These are phyloP conservation scores for Monilinia laxa DNA, from an alignment of 2,329 filamentous ascomycete species.

Conservation along the genomic window DNA sequence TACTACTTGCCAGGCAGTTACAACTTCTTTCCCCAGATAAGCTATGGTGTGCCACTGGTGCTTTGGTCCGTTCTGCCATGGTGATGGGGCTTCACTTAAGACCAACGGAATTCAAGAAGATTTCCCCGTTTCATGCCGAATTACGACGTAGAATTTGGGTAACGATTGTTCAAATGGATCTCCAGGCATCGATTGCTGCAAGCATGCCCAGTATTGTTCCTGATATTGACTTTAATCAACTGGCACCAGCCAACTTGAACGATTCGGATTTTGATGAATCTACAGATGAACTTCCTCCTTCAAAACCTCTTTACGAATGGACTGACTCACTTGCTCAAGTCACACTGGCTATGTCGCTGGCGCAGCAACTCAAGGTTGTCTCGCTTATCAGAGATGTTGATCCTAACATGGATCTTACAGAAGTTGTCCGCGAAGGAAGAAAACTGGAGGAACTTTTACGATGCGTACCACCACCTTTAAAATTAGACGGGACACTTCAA, in stretches of 20 bases:
- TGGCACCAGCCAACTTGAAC: conserved; percentile 48
- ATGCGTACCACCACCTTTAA: conserved; percentile 1
- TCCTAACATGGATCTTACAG: conserved; percentile 7
- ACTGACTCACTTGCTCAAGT: conserved; percentile 27
- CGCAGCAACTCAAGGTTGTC: conserved; percentile 22
- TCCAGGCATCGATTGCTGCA: conserved; percentile 51
- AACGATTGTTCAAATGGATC: conserved; percentile 52
- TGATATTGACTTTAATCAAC: conserved; percentile 49
- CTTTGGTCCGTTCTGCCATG: conserved; percentile 54
- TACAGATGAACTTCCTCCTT: conserved; percentile 22
- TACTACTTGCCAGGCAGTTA: conserved; percentile 24
- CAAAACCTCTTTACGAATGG: conserved; percentile 23
- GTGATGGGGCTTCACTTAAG: conserved; percentile 58
- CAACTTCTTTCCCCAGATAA: conserved; percentile 21
- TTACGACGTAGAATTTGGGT: conserved; percentile 56
- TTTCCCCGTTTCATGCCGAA: conserved; percentile 50
- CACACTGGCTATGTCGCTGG: conserved; percentile 19
- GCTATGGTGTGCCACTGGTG: conserved; percentile 41
- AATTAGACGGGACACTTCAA: conserved; percentile 16
- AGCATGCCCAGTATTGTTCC: conserved; percentile 52
- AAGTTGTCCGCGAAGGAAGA: conserved; percentile 18
- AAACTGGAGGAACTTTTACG: conserved; percentile 15
- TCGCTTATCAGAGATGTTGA: conserved; percentile 18
- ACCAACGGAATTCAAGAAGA: conserved; percentile 49
- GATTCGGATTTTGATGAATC: conserved; percentile 26